Percentiles rank a stretch among this genome's conserved stretches.
These are phyloP conservation scores for Ustilago curta DNA, from an alignment of 1,284 basidiomycete genomes.

Conservation along the genomic window DNA sequence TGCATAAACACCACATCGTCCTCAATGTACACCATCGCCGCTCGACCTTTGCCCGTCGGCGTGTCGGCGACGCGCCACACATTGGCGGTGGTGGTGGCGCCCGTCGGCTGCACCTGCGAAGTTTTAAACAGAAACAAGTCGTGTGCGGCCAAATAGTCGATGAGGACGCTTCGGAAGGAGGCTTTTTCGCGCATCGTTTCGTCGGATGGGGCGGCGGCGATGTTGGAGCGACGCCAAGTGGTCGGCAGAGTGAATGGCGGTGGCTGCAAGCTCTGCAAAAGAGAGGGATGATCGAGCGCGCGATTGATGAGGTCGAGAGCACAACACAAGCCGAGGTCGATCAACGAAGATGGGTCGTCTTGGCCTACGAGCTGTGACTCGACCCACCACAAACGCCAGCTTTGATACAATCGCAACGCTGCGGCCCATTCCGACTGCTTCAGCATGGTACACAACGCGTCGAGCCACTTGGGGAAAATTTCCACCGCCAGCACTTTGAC, in stretches of 20 bases:
- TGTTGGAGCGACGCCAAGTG: background rate
- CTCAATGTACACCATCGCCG: constrained; percentile 77
- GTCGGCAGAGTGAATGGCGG: background rate
- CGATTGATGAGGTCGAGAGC: constrained; percentile 92
- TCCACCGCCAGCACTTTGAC: constrained; percentile 75
- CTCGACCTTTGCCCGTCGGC: constrained; percentile 68
- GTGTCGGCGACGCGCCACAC: constrained; percentile 71
- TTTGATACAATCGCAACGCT: constrained; percentile 85
- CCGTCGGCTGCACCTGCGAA: constrained; percentile 81
- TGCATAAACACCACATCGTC: constrained; percentile 76
- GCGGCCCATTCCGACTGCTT: constrained; percentile 88
- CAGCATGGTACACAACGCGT: constrained; percentile 91
- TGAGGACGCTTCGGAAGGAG: constrained; percentile 89
- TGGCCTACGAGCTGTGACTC: constrained; percentile 72
- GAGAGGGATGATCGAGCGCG: constrained; percentile 76
- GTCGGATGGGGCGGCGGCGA: background rate
- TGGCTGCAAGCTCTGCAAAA: background rate
- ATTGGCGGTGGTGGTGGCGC: constrained; percentile 84
- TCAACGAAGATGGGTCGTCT: background rate
- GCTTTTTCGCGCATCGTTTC: background rate
- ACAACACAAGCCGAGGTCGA: constrained; percentile 79
- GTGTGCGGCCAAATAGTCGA: constrained; percentile 83
- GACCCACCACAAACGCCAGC: constrained; percentile 86
- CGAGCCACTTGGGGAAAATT: constrained; percentile 96
- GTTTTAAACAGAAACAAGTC: constrained; percentile 90